Evolutionary conservation across 306 rosid species (phyloP), one percentile per base, ranked within the genome.

Genomic region (Cyclanthera cordifolia): DNA sequence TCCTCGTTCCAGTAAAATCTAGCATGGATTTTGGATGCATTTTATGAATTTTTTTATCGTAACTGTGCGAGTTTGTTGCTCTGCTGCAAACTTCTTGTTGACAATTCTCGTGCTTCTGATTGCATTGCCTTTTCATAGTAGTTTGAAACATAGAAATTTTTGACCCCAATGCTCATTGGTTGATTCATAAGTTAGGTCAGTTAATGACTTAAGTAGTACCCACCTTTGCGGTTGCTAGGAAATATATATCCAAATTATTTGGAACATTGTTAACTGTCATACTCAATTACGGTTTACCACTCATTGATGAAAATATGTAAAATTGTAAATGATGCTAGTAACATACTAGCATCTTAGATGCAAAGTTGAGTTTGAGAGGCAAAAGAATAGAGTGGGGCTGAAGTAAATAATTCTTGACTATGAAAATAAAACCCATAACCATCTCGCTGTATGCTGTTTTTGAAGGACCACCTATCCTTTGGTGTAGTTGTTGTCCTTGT

Each of bases 11-110:
- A 23, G 37, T 6, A 65, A 65, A 41, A 6, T 45, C 10, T 41
- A 34, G 30, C 41, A n/a, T 37, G 20, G 32, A 41, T 14, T 19
- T 27, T 28, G 21, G 10, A 14, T 57, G 20, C 23, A 57, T 57
- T 28, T 20, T 20, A 15, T 6, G 4, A 43, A 43, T 15, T 66
- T 14, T 14, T 24, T 27, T 47, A 41, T 43, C 53, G 39, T 43
- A 23, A 64, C 49, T n/a, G 16, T 10, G 25, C 8, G 28, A 60
- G 51, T 43, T 43, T 41, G 27, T 34, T 21, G 34, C 30, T 41
- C 70, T 64, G 41, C 41, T 45, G 54, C 71, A 66, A 45, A 46
- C 37, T 32, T 32, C 15, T 45, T 66, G 23, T 65, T 64, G 24
- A 15, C 23, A 43, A 66, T 46, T 46, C 24, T 46, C 39, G 15